Percentiles rank a stretch among this genome's conserved stretches.
Conservation (phyloP, 2,329 filamentous ascomycete genomes). For the Penicillium sp. region DNA sequence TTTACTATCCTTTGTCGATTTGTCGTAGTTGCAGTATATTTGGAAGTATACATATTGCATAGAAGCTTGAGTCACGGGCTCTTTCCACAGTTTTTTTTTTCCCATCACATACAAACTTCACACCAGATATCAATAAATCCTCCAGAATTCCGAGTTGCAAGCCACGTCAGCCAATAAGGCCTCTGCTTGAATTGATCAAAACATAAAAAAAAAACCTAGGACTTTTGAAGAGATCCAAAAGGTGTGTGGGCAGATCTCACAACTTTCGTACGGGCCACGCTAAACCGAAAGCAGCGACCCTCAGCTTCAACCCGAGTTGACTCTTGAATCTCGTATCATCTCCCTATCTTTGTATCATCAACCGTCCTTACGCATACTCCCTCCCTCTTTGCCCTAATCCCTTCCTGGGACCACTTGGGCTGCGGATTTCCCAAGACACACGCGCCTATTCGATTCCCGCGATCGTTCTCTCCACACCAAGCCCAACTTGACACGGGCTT, state of each 20-base stretch:
- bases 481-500: constrained; percentile 18
- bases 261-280: constrained; percentile 27
- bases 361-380: constrained; percentile 23
- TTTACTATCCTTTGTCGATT: background rate
- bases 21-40: constrained; percentile 11
- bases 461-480: constrained; percentile 15
- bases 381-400: constrained; percentile 20
- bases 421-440: constrained; percentile 19
- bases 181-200: background rate
- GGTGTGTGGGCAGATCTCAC: constrained; percentile 26
- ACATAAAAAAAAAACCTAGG: background rate
- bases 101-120: background rate
- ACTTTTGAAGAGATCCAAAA: constrained; percentile 7
- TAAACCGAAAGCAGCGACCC: constrained; percentile 43
- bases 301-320: constrained; percentile 42
- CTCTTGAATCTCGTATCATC: constrained; percentile 28
- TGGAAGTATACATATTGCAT: background rate
- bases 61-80: background rate
- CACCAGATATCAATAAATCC: background rate
- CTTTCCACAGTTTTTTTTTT: background rate
- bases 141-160: background rate
- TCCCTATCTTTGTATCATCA: constrained; percentile 34
- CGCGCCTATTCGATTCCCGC: constrained; percentile 24
- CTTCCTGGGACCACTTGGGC: constrained; percentile 28
- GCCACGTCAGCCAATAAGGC: background rate